Evolutionary conservation across 306 rosid genomes (phyloP).

Genomic region (Macrotyloma uniflorum): DNA sequence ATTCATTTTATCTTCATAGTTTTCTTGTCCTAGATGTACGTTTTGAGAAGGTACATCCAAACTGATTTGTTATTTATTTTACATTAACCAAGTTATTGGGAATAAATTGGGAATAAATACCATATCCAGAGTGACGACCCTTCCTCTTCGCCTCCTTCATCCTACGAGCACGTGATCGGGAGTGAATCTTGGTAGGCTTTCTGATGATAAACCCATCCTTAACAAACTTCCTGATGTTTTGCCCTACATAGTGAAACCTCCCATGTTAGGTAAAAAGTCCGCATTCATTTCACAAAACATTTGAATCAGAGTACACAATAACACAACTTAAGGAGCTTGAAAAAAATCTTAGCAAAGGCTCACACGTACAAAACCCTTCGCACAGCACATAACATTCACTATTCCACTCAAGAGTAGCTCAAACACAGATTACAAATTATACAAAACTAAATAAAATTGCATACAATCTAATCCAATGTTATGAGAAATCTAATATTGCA

Average conservation of each 20-base stretch:
- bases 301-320: background rate
- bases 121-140: slow-evolving; percentile 55
- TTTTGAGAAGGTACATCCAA: background rate
- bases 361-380: background rate
- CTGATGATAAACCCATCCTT: slow-evolving; percentile 53
- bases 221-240: slow-evolving; percentile 49
- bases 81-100: background rate
- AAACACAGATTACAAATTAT: background rate
- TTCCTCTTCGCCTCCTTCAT: slow-evolving; percentile 59
- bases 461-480: background rate
- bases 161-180: slow-evolving; percentile 49
- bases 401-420: background rate
- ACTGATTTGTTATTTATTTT: background rate
- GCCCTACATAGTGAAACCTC: slow-evolving; percentile 34
- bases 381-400: background rate
- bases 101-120: slow-evolving; percentile 34
- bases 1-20: no score
- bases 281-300: background rate
- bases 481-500: background rate
- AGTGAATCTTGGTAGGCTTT: slow-evolving; percentile 58
- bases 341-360: background rate
- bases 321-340: background rate
- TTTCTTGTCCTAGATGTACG: no score
- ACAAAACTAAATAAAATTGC: background rate
- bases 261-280: background rate